These are phyloP conservation scores for Sporobolomyces pararoseus DNA, from an alignment of 768 basidiomycete species.

Conservation along the genomic window DNA sequence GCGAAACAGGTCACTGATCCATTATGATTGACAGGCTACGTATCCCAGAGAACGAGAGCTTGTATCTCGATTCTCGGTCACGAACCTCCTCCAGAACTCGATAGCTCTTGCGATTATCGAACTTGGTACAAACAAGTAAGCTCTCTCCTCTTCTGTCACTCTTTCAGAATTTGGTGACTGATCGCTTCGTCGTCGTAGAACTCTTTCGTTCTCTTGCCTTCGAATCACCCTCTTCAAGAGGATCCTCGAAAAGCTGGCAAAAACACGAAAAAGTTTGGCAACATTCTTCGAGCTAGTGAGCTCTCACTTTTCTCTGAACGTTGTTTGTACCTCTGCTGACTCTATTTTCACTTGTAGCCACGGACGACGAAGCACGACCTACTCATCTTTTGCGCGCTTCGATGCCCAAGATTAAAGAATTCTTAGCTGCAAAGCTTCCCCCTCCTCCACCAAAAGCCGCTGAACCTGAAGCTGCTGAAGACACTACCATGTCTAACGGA, in stretches of 20 bases:
- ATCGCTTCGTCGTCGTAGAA: constrained; percentile 5
- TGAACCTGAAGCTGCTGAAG: background rate
- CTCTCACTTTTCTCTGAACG: too few relatives aligned
- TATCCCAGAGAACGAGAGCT: constrained; percentile 19
- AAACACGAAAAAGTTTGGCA: constrained; percentile 39
- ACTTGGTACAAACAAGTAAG: constrained; percentile 40
- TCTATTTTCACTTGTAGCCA: constrained; percentile 2
- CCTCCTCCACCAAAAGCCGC: background rate
- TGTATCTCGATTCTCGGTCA: constrained; percentile 40
- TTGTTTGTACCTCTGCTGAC: background rate
- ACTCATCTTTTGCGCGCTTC: constrained; percentile 33
- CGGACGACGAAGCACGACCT: constrained; percentile 39
- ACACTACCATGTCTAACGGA: background rate
- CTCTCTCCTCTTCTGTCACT: background rate
- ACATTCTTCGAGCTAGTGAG: constrained; percentile 35
- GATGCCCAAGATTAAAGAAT: constrained; percentile 38
- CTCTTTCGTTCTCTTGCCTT: constrained; percentile 25
- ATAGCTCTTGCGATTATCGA: constrained; percentile 20
- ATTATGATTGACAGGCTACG: background rate
- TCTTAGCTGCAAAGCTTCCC: constrained; percentile 18
- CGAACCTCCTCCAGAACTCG: constrained; percentile 38
- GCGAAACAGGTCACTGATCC: too few relatives aligned
- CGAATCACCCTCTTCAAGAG: constrained; percentile 36
- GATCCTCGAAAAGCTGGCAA: constrained; percentile 35
- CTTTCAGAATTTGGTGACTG: background rate